Percentiles rank a stretch among this genome's conserved stretches.
Conservation (phyloP, 2,329 filamentous ascomycete genomes). For the Scedosporium aurantiacum region DNA sequence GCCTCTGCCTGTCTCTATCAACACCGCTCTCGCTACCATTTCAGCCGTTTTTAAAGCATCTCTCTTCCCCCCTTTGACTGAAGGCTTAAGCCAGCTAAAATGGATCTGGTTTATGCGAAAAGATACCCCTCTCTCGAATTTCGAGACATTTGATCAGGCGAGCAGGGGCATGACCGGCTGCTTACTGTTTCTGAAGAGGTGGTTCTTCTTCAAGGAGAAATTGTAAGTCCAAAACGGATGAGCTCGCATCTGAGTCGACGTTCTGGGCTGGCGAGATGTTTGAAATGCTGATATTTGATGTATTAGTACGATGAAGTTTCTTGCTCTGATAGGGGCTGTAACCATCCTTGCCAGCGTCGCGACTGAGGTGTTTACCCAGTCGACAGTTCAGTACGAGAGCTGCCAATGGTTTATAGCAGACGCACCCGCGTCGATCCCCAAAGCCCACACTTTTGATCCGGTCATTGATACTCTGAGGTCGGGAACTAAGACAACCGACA, state of each 20-base stretch:
- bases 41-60: background rate
- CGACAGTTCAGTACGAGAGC: background rate
- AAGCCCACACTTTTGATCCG: background rate
- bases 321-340: background rate
- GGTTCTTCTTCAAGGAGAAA: background rate
- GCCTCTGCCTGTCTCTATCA: background rate
- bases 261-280: too few relatives aligned
- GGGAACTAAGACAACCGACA: background rate
- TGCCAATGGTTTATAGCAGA: background rate
- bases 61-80: background rate
- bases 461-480: background rate
- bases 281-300: background rate
- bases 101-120: background rate
- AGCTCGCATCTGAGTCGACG: background rate
- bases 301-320: background rate
- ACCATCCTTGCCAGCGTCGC: background rate
- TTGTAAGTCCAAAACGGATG: background rate
- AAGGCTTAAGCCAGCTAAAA: background rate
- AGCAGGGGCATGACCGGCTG: background rate
- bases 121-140: background rate
- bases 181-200: background rate
- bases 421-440: background rate
- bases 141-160: background rate
- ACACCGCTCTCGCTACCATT: background rate
- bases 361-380: background rate